Base-by-base conservation (phyloP, 768 basidiomycete species). In the Lactarius deliciosus region DNA sequence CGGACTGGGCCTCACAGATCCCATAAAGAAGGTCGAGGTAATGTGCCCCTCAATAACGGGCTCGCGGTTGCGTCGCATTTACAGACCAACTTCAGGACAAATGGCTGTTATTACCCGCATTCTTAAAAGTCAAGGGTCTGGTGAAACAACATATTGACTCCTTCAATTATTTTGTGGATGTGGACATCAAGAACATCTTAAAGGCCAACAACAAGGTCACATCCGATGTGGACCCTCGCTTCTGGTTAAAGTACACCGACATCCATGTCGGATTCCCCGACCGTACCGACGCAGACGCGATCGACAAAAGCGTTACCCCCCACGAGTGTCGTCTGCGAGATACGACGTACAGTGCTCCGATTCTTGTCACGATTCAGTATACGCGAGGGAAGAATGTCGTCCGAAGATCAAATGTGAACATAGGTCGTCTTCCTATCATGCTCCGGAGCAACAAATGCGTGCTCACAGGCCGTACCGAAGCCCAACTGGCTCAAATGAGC, bases 111-210 rank as follows among this genome's bases (percentile, higher is more conserved):
- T 81, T 99, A 2, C 97, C 97, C 2, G 96, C 96, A 11, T 99
- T 98, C 74, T 82, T 99, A 60, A 91, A 96, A 78, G 93, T 97
- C 68, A 99, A 99, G 74, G 97, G 97, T 66, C 88, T 99, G 16
- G 97, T 99, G 68, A 98, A 98, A 80, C 97, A 98, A 75, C 97
- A 99, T 75, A 92, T 98, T 71, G 97, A 98, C 77, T 97, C 94
- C 9, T 98, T 94, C 86, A 98, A 98, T 80, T 96, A 96, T 77
- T 98, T 99, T 74, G 94, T 98, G 74, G 92, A 98, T 72, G 89
- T 91, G 53, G 97, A 98, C 74, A 91, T 99, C 75, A 96, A 95
- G 77, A 96, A 95, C 72, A 97, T 99, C 73, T 88, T 98, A 66
- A 91, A 87, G 70, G 94, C 94, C 7, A 96, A 96, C 75, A 89